Base-by-base conservation (phyloP, 257 asterid genomes). In the Lycium ferocissimum region DNA sequence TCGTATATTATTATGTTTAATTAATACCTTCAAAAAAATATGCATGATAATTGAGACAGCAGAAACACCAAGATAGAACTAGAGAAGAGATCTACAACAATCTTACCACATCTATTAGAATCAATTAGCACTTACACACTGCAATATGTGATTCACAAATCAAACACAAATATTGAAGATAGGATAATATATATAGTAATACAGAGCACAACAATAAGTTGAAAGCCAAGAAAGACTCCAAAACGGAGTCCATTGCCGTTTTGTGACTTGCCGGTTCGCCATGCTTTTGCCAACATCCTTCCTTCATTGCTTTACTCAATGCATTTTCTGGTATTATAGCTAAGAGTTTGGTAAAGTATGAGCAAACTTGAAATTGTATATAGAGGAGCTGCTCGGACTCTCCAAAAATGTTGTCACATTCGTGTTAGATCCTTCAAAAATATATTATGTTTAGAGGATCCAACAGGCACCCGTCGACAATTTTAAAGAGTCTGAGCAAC, bases 201-300 rank as follows among this genome's bases (percentile, higher is more conserved):
- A 66, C 67, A 63, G 69, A 79, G 54, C n/a, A 71, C 9, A 81
- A 81, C 17, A 40, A 22, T 26, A 26, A 51, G 33, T 51, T 49
- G 22, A 76, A 84, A 90, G 91, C 93, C 92, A 85, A 69, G 80
- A 81, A 84, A 87, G 93, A 90, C 93, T 89, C 91, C 51, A 79
- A 71, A 81, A 63, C 72, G 11, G 91, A 92, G 94, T 82, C 92
- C 84, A 66, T 84, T 88, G 95, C 95, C 93, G 85, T 91, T 90
- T 5, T 54, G 89, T 91, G 95, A 92, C 96, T 92, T 92, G 96
- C 94, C 94, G 91, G 92, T 86, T 79, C 61, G 87, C 88, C 35
- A 78, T 61, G 84, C 78, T 76, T 45, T 83, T 51, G 80, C 79
- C 90, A 49, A 81, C 38, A 71, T 38, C 85, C 83, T 71, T 62